phyloP scores from a whole-genome alignment of 2,329 filamentous ascomycete genomes.

The Aspergillus sp. region DNA sequence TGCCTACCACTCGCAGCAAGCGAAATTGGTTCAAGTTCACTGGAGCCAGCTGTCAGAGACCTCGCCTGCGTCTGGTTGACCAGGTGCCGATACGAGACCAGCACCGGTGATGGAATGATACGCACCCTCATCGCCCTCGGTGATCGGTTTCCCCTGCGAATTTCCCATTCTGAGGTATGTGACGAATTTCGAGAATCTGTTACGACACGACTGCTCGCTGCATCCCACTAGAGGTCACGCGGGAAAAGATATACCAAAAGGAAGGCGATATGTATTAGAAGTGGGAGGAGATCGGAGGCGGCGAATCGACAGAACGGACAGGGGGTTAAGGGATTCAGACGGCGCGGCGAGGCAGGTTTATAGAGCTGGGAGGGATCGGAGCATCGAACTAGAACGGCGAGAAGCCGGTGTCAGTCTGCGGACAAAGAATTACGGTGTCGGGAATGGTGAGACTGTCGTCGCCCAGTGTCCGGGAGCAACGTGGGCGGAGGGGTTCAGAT shows the following conservation, averaged over 20 bases:
- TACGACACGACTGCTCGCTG: slow-evolving; percentile 23
- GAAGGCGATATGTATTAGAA: not conserved
- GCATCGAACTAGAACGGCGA: slow-evolving; percentile 12
- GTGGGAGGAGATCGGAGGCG: slow-evolving; percentile 1
- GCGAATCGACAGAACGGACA: not conserved
- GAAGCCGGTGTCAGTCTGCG: slow-evolving; percentile 11
- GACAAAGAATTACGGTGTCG: slow-evolving; percentile 10
- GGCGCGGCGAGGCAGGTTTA: slow-evolving; percentile 8
- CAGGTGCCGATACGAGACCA: not conserved
- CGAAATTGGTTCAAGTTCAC: slow-evolving; percentile 98
- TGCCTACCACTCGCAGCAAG: slow-evolving; percentile 89
- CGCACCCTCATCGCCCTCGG: slow-evolving; percentile 89
- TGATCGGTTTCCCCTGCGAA: slow-evolving; percentile 88
- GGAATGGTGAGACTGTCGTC: slow-evolving; percentile 8
- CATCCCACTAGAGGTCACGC: slow-evolving; percentile 15
- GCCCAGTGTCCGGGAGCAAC: slow-evolving; percentile 11
- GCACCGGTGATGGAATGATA: slow-evolving; percentile 15
- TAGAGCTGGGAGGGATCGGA: slow-evolving; percentile 7
- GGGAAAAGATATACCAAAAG: not conserved
- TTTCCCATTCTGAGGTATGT: slow-evolving; percentile 70
- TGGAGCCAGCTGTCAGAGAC: slow-evolving; percentile 37
- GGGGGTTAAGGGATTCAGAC: not conserved
- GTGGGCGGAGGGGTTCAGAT: slow-evolving; percentile 20
- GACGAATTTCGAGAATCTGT: slow-evolving; percentile 16
- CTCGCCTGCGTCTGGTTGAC: not conserved